Conservation (phyloP, 495 filamentous ascomycete genomes). For the Arthonia radiata region DNA sequence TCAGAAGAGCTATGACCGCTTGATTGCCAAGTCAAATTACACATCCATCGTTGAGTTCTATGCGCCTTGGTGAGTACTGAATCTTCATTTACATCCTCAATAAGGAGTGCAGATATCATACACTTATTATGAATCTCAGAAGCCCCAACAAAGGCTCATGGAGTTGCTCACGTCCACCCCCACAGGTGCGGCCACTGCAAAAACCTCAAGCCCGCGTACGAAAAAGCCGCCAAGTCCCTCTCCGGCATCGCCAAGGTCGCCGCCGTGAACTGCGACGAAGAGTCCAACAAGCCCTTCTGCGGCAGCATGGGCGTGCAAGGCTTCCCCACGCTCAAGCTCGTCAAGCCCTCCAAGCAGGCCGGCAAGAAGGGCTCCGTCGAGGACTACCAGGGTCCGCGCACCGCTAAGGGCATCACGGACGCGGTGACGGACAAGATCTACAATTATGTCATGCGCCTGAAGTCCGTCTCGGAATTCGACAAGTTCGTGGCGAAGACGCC, state of each 20-base stretch:
- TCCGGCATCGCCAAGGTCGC: slow-evolving; percentile 81
- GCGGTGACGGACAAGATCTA: slow-evolving; percentile 68
- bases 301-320: slow-evolving; percentile 74
- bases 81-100: background rate
- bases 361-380: slow-evolving; percentile 70
- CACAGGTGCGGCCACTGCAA: slow-evolving; percentile 65
- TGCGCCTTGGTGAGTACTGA: slow-evolving; percentile 37
- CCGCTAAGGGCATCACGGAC: slow-evolving; percentile 66
- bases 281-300: slow-evolving; percentile 77
- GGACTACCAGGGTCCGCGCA: slow-evolving; percentile 72
- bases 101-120: background rate
- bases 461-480: slow-evolving; percentile 56
- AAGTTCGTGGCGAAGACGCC: slow-evolving; percentile 49
- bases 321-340: slow-evolving; percentile 90
- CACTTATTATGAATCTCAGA: background rate
- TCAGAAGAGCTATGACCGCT: slow-evolving; percentile 54
- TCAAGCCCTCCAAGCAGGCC: slow-evolving; percentile 58
- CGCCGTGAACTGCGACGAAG: slow-evolving; percentile 88
- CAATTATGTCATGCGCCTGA: slow-evolving; percentile 65
- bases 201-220: slow-evolving; percentile 84
- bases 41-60: slow-evolving; percentile 82
- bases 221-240: slow-evolving; percentile 74
- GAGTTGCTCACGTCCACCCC: too few species aligned
- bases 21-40: slow-evolving; percentile 75
- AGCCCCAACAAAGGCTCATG: too few species aligned